Evolutionary conservation across 2,329 filamentous ascomycete species (phyloP), one percentile per base, ranked within the genome.

Genomic region (Sporothrix curviconia): DNA sequence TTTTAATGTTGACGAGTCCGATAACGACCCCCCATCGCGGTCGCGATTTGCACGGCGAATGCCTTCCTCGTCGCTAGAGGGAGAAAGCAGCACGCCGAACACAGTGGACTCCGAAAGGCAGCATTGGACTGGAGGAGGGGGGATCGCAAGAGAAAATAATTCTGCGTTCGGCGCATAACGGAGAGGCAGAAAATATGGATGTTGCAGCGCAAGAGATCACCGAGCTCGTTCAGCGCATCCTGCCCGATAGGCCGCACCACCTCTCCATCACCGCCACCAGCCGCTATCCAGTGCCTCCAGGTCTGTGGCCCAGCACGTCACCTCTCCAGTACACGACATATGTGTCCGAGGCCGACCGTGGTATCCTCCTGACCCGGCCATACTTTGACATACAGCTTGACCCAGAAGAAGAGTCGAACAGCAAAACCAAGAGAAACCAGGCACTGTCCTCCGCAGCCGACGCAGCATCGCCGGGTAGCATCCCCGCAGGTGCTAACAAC

Each of bases 321-420:
- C 75, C 72, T 22, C 72, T 84, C 7, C 80, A 83, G 65, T 83
- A 83, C 70, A 76, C 76, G 62, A 83, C 81, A 24, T 77, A 80
- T 59, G 67, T 83, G 50, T 80, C 78, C 59, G 78, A 82, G 64
- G 78, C 77, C 59, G 79, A 83, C 63, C 80, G 81, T 64, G 81
- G 81, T 60, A 70, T 82, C 43, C 75, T 84, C 61, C 68, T 81
- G 59, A 83, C 81, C 19, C 74, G 80, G 60, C 74, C 80, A 46
- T 78, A 80, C 65, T 82, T 80, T 70, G 77, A 82, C 57, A 80
- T 83, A 67, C 75, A 77, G 66, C 76, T 81, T 64, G 78, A 81
- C 59, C 71, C 74, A 22, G 71, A 59, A 37, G 51, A 55, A 19
- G 42, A 37, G 15, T 34, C 32, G 17, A 47, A 49, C 55, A 47